Conservation (phyloP, 352 stramenopile genomes). For the Blastocystis sp. region DNA sequence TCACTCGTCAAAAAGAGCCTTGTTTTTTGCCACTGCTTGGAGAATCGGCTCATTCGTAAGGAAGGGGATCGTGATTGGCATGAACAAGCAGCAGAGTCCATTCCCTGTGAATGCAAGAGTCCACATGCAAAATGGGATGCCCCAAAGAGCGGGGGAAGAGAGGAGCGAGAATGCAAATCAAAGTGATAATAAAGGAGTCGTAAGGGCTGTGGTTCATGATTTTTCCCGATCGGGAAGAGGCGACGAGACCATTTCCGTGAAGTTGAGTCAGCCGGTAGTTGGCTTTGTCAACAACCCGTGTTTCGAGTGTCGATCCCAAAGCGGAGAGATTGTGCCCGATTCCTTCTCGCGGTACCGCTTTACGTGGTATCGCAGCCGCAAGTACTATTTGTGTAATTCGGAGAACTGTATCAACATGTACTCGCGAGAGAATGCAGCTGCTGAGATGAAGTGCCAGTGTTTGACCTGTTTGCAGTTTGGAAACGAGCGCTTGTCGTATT, state of each 20-base stretch:
- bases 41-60: too few relatives aligned
- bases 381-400: conserved; percentile 50
- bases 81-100: too few relatives aligned
- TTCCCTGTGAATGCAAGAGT: too few relatives aligned
- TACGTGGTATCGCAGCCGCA: conserved; percentile 63
- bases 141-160: too few relatives aligned
- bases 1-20: too few relatives aligned
- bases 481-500: conserved; percentile 61
- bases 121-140: too few relatives aligned
- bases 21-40: too few relatives aligned
- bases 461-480: conserved; percentile 63
- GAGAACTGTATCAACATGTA: conserved; percentile 49
- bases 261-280: conserved; percentile 29
- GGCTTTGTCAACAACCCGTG: conserved; percentile 25
- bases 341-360: conserved; percentile 44
- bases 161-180: too few relatives aligned
- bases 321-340: conserved; percentile 24
- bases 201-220: background rate
- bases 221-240: background rate
- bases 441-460: conserved; percentile 61
- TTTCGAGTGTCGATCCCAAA: conserved; percentile 9
- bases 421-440: background rate
- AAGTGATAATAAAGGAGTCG: too few relatives aligned
- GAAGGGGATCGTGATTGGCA: too few relatives aligned
- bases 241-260: conserved; percentile 28